A percentile compares a stretch with the other conserved stretches of the same genome.
These are phyloP conservation scores for Colletotrichum paranaense DNA, from an alignment of 2,329 filamentous ascomycete species.

Conservation along the genomic window DNA sequence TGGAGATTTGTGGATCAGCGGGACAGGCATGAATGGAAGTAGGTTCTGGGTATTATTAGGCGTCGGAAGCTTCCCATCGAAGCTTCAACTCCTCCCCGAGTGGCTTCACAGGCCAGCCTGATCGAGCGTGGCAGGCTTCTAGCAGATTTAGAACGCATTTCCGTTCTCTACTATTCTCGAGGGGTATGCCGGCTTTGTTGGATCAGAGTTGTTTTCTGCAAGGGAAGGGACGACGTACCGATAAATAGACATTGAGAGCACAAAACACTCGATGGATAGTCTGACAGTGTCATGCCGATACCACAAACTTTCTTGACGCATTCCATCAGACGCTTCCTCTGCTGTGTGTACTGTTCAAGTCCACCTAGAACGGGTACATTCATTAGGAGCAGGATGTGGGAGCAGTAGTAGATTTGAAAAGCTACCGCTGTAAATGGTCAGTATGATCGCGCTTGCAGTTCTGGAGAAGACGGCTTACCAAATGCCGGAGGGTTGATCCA, in stretches of 20 bases:
- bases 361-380: slow-evolving; percentile 36
- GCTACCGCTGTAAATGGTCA: slow-evolving; percentile 30
- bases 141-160: slow-evolving; percentile 5
- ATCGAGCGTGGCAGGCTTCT: slow-evolving; percentile 15
- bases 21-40: not conserved
- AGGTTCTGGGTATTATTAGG: not conserved
- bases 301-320: slow-evolving; percentile 39
- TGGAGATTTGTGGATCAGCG: slow-evolving; percentile 22
- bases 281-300: slow-evolving; percentile 38
- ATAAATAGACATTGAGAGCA: slow-evolving; percentile 41
- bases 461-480: slow-evolving; percentile 8
- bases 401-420: slow-evolving; percentile 37
- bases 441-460: not conserved
- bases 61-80: slow-evolving; percentile 10
- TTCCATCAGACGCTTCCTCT: slow-evolving; percentile 36
- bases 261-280: slow-evolving; percentile 39
- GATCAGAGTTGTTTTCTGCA: not conserved
- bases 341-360: slow-evolving; percentile 35
- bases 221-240: slow-evolving; percentile 13
- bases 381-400: slow-evolving; percentile 36
- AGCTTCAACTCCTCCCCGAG: slow-evolving; percentile 20
- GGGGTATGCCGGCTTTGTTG: slow-evolving; percentile 20
- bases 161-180: slow-evolving; percentile 11
- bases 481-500: slow-evolving; percentile 37
- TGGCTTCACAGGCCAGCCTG: slow-evolving; percentile 23